Base-by-base conservation (phyloP, 148 eudicot genomes). In the Chenopodium quinoa region DNA sequence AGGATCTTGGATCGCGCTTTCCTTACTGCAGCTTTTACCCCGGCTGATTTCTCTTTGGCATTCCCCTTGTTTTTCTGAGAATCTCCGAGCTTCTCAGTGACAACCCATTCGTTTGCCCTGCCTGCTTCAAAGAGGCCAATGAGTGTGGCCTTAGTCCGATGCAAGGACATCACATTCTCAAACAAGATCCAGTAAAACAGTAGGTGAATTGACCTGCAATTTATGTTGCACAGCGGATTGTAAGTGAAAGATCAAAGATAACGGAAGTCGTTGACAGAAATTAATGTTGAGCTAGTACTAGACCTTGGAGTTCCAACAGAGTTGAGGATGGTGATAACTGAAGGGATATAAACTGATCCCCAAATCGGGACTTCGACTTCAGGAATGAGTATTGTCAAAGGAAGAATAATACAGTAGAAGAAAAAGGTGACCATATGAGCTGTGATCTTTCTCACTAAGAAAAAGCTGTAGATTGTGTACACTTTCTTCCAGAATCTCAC, bases 111-210 rank as follows among this genome's bases (percentile, higher is more conserved):
- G 48, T 97, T 97, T 4, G 83, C 98, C 77, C 99, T 90, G 31
- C 94, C 94, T 14, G 91, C 93, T 78, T 97, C 99, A 8, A 94
- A 79, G 13, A 97, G 87, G 19, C 99, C 99, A 34, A 92, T 97
- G 37, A 94, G 80, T 23, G 99, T 91, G 2, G 99, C 99, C 93
- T 94, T 94, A 0, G 99, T 92, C 27, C 99, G 89, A 77, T 97
- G 99, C 78, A 97, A 86, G 4, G 99, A 92, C 99, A 97, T 97
- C 83, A 94, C 98, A 75, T 97, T 97, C 93, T 97, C 99, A 44
- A 97, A 97, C 27, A 97, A 78, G 16, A 97, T 92, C 99, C 99
- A 97, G 82, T 92, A 94, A 82, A 97, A 92, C 83, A 97, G 73
- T 72, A 97, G 65, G 82, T 97, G 99, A 74, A 97, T 84, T 46